Conservation (phyloP, 192 early-diverging fungal species). For the Mycoemilia scoparia region DNA sequence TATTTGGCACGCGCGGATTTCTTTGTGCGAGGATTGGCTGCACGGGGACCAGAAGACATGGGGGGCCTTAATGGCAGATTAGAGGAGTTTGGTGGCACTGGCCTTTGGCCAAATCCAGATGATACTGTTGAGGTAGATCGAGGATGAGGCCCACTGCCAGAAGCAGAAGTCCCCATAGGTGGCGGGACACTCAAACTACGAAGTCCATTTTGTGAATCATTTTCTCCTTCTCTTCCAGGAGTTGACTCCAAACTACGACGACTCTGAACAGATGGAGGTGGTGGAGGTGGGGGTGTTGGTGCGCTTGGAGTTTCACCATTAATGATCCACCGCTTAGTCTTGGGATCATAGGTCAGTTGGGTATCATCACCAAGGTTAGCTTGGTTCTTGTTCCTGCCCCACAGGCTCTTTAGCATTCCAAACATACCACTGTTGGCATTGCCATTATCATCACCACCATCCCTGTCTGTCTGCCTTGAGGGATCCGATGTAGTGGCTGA, state of each 20-base stretch:
- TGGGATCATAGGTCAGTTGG: conserved; percentile 73
- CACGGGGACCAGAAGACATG: conserved; percentile 1
- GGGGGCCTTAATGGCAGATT: no score
- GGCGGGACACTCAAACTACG: no score
- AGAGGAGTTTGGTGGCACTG: no score
- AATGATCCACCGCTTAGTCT: conserved; percentile 77
- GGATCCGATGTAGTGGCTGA: conserved; percentile 3
- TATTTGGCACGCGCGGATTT: conserved; percentile 22
- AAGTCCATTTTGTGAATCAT: no score
- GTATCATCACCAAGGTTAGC: conserved; percentile 79
- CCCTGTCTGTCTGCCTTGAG: conserved; percentile 4
- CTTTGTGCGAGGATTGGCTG: conserved; percentile 2
- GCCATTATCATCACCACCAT: conserved; percentile 15
- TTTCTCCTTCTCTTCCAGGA: no score
- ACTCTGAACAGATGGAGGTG: conserved; percentile 22
- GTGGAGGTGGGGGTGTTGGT: conserved; percentile 15
- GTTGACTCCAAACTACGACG: no score
- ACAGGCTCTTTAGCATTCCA: conserved; percentile 27
- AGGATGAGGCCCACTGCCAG: no score
- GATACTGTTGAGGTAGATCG: no score
- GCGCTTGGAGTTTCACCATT: conserved; percentile 36
- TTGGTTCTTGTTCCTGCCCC: conserved; percentile 32
- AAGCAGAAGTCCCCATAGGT: no score
- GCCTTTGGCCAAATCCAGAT: no score
- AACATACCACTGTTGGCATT: conserved; percentile 34